A percentile compares a stretch with the other conserved stretches of the same genome.
These are phyloP conservation scores for Rhodotorula babjevae DNA, from an alignment of 768 basidiomycete genomes.

Conservation along the genomic window DNA sequence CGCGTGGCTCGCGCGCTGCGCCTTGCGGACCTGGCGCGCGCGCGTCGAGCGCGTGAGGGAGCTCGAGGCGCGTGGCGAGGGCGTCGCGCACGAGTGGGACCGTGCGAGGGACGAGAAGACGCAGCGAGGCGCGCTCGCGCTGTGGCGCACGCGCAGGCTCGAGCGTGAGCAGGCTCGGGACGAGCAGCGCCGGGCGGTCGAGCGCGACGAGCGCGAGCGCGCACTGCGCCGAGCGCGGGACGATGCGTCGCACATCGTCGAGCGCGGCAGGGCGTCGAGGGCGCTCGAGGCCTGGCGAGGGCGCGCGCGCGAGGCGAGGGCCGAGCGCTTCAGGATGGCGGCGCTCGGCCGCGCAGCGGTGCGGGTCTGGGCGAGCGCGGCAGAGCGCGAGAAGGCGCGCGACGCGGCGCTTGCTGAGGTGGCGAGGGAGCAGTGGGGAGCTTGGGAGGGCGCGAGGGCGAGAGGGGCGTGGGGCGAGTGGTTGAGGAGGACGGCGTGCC, in stretches of 20 bases:
- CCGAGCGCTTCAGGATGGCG: not conserved
- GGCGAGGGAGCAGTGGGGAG: not conserved
- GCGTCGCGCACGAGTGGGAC: not conserved
- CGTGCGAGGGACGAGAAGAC: no score
- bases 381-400: not conserved
- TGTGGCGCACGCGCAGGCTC: not conserved
- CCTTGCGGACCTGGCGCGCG: constrained; percentile 4
- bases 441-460: not conserved
- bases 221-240: constrained; percentile 10
- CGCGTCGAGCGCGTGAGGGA: not conserved
- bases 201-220: not conserved
- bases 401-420: not conserved
- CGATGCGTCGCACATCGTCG: not conserved
- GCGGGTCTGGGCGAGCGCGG: not conserved
- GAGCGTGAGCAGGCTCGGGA: not conserved
- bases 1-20: constrained; percentile 12
- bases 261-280: not conserved
- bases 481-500: not conserved
- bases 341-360: not conserved
- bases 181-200: not conserved
- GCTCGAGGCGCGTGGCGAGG: not conserved
- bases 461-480: not conserved
- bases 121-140: not conserved
- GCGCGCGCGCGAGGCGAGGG: not conserved
- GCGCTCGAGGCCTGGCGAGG: not conserved